These are phyloP conservation scores for Westerdykella sp. DNA, from an alignment of 2,329 filamentous ascomycete species.

Conservation along the genomic window DNA sequence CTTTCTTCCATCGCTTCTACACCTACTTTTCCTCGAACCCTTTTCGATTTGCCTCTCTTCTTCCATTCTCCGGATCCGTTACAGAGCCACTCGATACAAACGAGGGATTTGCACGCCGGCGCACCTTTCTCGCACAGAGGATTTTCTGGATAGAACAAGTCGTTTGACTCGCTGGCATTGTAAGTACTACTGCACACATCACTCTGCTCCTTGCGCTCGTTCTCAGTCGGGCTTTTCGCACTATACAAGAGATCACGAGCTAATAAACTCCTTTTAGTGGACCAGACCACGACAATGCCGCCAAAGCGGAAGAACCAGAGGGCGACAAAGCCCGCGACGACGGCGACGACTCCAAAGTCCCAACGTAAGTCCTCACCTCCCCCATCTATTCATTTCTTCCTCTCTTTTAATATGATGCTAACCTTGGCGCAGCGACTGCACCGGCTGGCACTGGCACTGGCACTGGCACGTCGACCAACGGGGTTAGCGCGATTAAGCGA, in stretches of 20 bases:
- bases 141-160: too few relatives aligned
- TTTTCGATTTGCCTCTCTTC: slow-evolving; percentile 8
- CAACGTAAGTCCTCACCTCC: slow-evolving; percentile 2
- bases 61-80: not conserved
- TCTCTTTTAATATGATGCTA: slow-evolving; percentile 17
- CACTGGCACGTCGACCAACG: too few relatives aligned
- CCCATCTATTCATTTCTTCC: slow-evolving; percentile 6
- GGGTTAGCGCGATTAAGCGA: slow-evolving; percentile 31
- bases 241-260: too few relatives aligned
- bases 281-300: slow-evolving; percentile 21
- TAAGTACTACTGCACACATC: too few relatives aligned
- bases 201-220: too few relatives aligned
- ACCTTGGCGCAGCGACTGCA: slow-evolving; percentile 32
- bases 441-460: slow-evolving; percentile 14
- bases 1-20: too few relatives aligned
- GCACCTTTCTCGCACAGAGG: too few relatives aligned
- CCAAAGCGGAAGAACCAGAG: slow-evolving; percentile 29
- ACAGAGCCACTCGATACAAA: not conserved
- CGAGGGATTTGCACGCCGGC: not conserved
- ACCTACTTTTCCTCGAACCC: too few relatives aligned
- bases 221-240: too few relatives aligned
- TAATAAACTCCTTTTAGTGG: not conserved
- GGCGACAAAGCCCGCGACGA: slow-evolving; percentile 12
- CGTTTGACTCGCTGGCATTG: too few relatives aligned
- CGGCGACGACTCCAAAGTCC: slow-evolving; percentile 7